Base-by-base conservation (phyloP, 108 stramenopile genomes). In the Epipyxis sp. region DNA sequence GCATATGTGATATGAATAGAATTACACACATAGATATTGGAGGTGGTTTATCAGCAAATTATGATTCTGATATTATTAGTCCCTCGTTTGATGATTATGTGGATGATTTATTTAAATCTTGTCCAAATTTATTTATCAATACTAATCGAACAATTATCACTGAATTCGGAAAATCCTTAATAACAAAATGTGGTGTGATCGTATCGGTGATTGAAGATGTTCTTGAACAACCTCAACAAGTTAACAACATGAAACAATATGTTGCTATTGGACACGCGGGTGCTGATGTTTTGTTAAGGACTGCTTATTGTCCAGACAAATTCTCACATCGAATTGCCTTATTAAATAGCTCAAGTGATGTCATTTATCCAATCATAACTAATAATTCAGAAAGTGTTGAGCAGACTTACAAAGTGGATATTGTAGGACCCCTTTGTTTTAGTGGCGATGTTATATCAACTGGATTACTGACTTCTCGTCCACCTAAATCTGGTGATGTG, bases 391-490 rank as follows among this genome's bases (percentile, higher is more conserved):
- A 50, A 50, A 13, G 13, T 20, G 20, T 50, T 50, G 13, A 6
- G 20, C 6, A 6, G 13, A 6, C 46, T 50, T 50, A 50, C 46
- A 50, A 6, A 13, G 46, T 50, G 40, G 76, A 84, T 45, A 77
- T 84, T 37, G 81, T 79, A 30, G 84, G 81, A 0, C 80, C 83
- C 1, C 83, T 83, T 25, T 83, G 83, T 76, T 83, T 83, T 43
- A 45, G 72, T n/a, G 83, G 83, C 20, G 83, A 83, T 62, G 42
- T 79, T 1, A 29, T 83, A 0, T 57, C 61, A 16, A 27, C 68
- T 13, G 43, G 76, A 10, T 35, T 42, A 29, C 35, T 44, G 6
- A 50, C 46, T 50, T 20, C 46, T 20, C 6, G 13, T 20, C 13
- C 20, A 20, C 13, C 6, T 6, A 6, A 20, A 13, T n/a, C n/a